A percentile compares a stretch with the other conserved stretches of the same genome.
These are phyloP conservation scores for Hansenula anomala DNA, from an alignment of 1,139 yeast species.

Conservation along the genomic window DNA sequence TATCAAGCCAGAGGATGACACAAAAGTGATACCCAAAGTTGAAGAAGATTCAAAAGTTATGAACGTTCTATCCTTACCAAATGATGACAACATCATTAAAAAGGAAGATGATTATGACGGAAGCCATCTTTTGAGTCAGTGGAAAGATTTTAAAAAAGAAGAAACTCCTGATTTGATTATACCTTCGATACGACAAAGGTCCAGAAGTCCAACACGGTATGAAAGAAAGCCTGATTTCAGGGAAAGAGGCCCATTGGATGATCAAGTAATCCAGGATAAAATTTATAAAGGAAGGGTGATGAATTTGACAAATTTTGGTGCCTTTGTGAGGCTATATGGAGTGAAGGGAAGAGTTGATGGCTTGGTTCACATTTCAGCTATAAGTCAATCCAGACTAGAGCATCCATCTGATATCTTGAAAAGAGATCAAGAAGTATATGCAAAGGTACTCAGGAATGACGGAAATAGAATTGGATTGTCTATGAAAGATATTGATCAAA, in stretches of 20 bases:
- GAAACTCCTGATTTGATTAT: constrained; percentile 4
- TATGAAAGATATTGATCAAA: constrained; percentile 75
- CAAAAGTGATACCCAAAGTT: constrained; percentile 4
- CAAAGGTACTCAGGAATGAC: constrained; percentile 49
- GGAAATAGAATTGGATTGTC: constrained; percentile 52
- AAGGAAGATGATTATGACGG: constrained; percentile 11
- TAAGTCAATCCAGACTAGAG: constrained; percentile 46
- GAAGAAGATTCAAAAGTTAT: constrained; percentile 1
- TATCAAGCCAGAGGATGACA: constrained; percentile 8
- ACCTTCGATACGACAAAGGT: constrained; percentile 2
- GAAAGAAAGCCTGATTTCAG: constrained; percentile 8
- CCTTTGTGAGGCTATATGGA: constrained; percentile 55
- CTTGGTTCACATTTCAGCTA: constrained; percentile 72
- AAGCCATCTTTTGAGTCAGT: constrained; percentile 6
- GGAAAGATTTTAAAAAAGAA: constrained; percentile 19
- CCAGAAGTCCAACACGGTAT: constrained; percentile 8
- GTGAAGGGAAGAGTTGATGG: constrained; percentile 43
- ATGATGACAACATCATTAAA: constrained; percentile 12
- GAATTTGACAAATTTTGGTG: constrained; percentile 68
- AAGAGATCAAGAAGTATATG: constrained; percentile 60
- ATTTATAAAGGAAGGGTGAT: constrained; percentile 59
- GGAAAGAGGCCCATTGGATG: constrained; percentile 22
- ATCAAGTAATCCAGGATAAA: constrained; percentile 33
- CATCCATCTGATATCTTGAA: constrained; percentile 57
- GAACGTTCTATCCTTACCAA: constrained; percentile 8